Evolutionary conservation across 2,329 filamentous ascomycete genomes (phyloP).

Genomic region (Diplodia intermedia): DNA sequence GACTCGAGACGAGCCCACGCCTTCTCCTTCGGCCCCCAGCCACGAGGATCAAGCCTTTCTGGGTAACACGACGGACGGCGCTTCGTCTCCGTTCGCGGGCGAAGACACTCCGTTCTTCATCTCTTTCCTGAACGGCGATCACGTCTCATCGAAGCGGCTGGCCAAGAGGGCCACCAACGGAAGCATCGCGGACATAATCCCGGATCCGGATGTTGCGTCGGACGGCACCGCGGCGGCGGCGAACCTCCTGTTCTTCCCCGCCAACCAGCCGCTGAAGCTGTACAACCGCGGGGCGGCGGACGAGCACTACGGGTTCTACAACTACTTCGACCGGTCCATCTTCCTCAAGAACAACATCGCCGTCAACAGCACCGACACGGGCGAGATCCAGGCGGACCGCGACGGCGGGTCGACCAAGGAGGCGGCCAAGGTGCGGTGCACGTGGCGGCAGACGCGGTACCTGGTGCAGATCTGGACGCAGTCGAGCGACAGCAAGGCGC

Average conservation of each 20-base stretch:
- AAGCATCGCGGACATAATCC: conserved; percentile 64
- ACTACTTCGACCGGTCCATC: conserved; percentile 85
- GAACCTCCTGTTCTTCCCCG: conserved; percentile 72
- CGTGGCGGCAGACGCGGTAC: conserved; percentile 67
- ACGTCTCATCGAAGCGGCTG: conserved; percentile 39
- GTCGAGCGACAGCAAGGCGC: conserved; percentile 49
- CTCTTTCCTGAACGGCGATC: conserved; percentile 64
- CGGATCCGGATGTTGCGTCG: conserved; percentile 65
- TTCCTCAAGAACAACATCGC: conserved; percentile 72
- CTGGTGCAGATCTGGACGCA: conserved; percentile 68
- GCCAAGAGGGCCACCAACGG: conserved; percentile 45
- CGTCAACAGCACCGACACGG: conserved; percentile 47
- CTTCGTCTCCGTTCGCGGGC: conserved; percentile 74
- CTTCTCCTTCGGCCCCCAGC: conserved; percentile 65
- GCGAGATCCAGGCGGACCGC: conserved; percentile 53
- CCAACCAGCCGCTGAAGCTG: conserved; percentile 77
- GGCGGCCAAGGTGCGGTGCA: conserved; percentile 59
- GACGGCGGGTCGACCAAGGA: conserved; percentile 58
- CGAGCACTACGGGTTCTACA: conserved; percentile 95
- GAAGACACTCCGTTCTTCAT: conserved; percentile 91
- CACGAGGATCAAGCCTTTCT: conserved; percentile 78
- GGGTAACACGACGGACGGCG: conserved; percentile 82
- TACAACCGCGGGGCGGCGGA: conserved; percentile 80
- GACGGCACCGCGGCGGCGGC: conserved; percentile 78
- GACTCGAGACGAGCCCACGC: conserved; percentile 43